Conservation (phyloP, 345 rosid genomes). For the Combretum micranthum region DNA sequence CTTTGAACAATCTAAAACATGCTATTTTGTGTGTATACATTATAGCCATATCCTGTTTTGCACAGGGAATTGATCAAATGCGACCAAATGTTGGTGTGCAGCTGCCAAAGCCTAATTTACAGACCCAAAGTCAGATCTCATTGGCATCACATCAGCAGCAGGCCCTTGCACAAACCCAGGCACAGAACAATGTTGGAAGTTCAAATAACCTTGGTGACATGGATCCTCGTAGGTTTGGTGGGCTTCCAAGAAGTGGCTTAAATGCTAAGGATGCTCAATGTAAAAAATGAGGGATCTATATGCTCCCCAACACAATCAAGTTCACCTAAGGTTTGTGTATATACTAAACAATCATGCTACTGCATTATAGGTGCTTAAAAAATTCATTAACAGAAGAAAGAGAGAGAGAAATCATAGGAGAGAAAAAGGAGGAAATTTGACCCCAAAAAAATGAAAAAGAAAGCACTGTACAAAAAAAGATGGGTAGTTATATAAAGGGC, state of each 20-base stretch:
- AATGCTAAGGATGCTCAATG: slow-evolving; percentile 47
- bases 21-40: background rate
- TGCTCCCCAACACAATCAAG: slow-evolving; percentile 49
- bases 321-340: slow-evolving; percentile 43
- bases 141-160: slow-evolving; percentile 51
- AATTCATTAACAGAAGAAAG: too few relatives aligned
- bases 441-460: too few relatives aligned
- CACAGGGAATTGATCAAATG: slow-evolving; percentile 49
- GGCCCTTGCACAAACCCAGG: slow-evolving; percentile 44
- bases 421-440: too few relatives aligned
- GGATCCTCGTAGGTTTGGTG: slow-evolving; percentile 44
- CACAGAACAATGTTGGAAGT: slow-evolving; percentile 42
- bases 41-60: slow-evolving; percentile 1
- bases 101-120: slow-evolving; percentile 46
- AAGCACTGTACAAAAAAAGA: too few relatives aligned
- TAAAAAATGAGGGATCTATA: slow-evolving; percentile 47
- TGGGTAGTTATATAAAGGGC: too few relatives aligned
- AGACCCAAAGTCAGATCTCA: slow-evolving; percentile 40
- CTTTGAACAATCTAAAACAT: background rate
- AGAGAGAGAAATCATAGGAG: too few relatives aligned
- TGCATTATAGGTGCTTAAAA: too few relatives aligned
- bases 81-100: slow-evolving; percentile 40
- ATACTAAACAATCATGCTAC: background rate
- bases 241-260: slow-evolving; percentile 37
- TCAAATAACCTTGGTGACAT: slow-evolving; percentile 32